Conservation (phyloP, 2,329 filamentous ascomycete species). For the Zymoseptoria passerinii region DNA sequence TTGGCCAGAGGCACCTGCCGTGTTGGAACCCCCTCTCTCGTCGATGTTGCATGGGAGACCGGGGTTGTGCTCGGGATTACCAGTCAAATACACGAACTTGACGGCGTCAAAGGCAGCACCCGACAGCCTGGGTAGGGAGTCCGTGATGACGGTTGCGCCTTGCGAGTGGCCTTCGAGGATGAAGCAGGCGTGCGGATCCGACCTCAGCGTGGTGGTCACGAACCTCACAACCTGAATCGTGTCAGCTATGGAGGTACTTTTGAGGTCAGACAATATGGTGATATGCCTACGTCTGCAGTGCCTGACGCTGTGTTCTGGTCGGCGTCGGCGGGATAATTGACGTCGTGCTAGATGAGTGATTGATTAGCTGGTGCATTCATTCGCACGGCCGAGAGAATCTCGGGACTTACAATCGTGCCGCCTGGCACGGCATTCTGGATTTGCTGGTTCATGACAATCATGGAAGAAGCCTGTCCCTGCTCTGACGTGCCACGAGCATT, state of each 20-base stretch:
- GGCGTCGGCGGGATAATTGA: constrained; percentile 27
- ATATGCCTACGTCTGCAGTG: constrained; percentile 20
- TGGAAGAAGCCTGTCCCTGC: constrained; percentile 22
- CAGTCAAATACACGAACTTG: constrained; percentile 32
- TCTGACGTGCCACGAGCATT: constrained; percentile 24
- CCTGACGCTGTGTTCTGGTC: constrained; percentile 24
- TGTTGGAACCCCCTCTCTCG: constrained; percentile 24
- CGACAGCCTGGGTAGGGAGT: constrained; percentile 28
- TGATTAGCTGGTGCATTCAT: background rate
- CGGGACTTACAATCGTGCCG: constrained; percentile 18
- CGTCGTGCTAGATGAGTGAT: constrained; percentile 22
- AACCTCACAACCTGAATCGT: constrained; percentile 26
- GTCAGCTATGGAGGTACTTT: background rate
- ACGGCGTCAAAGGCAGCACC: constrained; percentile 29
- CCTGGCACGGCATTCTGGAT: constrained; percentile 24
- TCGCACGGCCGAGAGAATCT: background rate
- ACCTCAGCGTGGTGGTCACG: constrained; percentile 21
- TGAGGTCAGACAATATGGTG: background rate
- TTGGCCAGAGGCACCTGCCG: constrained; percentile 21
- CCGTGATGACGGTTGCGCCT: constrained; percentile 31
- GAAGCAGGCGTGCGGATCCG: constrained; percentile 28
- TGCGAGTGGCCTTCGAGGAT: constrained; percentile 33
- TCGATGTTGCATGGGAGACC: constrained; percentile 20
- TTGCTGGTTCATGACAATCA: constrained; percentile 30
- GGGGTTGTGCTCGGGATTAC: constrained; percentile 27